Conservation (phyloP, 176 grass and related monocot species). For the Raddia guianensis region DNA sequence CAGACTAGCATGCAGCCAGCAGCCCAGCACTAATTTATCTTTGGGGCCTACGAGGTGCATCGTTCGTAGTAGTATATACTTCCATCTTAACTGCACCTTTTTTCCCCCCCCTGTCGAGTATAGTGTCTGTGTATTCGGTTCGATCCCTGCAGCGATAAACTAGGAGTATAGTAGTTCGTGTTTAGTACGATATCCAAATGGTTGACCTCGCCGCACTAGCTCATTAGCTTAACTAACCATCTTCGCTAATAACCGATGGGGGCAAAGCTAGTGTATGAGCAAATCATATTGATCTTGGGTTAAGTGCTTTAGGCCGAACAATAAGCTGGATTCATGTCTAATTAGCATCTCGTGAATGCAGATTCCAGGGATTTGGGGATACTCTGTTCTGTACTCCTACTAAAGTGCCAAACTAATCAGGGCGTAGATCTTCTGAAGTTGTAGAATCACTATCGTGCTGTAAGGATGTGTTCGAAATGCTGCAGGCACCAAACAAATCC, state of each 20-base stretch:
- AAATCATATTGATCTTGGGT: neutral
- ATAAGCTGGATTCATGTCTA: slow-evolving; percentile 18
- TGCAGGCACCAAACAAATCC: neutral
- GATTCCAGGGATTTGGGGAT: neutral
- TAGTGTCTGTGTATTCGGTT: neutral
- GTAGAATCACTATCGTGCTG: neutral
- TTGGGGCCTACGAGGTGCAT: neutral
- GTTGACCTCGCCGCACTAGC: neutral
- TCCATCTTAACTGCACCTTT: neutral
- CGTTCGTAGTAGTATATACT: neutral
- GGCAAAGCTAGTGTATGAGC: neutral
- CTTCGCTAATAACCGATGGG: neutral
- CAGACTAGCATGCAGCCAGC: neutral
- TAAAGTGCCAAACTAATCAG: too few relatives aligned
- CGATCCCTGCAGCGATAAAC: slow-evolving; percentile 25
- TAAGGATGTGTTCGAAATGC: neutral
- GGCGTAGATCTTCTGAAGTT: too few relatives aligned
- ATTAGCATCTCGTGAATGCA: neutral
- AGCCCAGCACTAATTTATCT: neutral
- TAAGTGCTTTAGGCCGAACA: neutral
- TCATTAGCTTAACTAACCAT: neutral
- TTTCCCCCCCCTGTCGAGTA: neutral
- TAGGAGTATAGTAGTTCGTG: neutral
- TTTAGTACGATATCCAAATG: slow-evolving; percentile 25
- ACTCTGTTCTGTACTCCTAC: neutral